Base-by-base conservation (phyloP, 495 filamentous ascomycete genomes). In the Penicillium mononematosum region DNA sequence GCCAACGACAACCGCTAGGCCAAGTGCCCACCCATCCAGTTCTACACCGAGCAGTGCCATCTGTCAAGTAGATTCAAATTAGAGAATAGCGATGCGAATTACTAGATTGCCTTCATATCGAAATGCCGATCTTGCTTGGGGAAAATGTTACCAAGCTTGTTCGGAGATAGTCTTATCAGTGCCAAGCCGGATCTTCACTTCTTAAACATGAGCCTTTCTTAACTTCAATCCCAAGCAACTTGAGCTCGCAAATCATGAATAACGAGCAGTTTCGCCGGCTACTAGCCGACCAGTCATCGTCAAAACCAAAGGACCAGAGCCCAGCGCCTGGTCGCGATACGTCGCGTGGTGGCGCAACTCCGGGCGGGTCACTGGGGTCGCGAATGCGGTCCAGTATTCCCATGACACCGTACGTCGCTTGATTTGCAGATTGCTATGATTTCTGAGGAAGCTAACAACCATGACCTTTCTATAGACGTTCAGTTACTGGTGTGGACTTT, bases 211-310 rank as follows among this genome's bases (percentile, higher is more conserved):
- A 47, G 31, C 38, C 34, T 59, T 46, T 48, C n/a, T 25, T 34
- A 27, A 59, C 50, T 16, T 53, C 49, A 46, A 14, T 41, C 36
- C 17, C 14, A 32, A 41, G 31, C 20, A 34, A 41, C 32, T 47
- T 31, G n/a, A 46, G 20, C 29, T 42, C 32, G 31, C 54, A 50
- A 32, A 45, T 44, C 55, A 98, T 98, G 94, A 96, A 98, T 70
- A 97, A 98, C 82, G 82, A 89, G 17, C 90, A 98, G 68, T 98
- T 98, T 68, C 92, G 94, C 48, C 86, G 88, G 53, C 84, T 98
- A n/a, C 67, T 98, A 9, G 75, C 85, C 41, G 81, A 81, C 53
- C 81, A 73, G 25, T 61, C 65, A 12, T 57, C 64, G 17, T 52
- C 64, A 16, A 70, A 67, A 25, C 58, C 61, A 5, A 59, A 39